Conservation (phyloP, 2,329 filamentous ascomycete genomes). For the Pyrenophora graminea region DNA sequence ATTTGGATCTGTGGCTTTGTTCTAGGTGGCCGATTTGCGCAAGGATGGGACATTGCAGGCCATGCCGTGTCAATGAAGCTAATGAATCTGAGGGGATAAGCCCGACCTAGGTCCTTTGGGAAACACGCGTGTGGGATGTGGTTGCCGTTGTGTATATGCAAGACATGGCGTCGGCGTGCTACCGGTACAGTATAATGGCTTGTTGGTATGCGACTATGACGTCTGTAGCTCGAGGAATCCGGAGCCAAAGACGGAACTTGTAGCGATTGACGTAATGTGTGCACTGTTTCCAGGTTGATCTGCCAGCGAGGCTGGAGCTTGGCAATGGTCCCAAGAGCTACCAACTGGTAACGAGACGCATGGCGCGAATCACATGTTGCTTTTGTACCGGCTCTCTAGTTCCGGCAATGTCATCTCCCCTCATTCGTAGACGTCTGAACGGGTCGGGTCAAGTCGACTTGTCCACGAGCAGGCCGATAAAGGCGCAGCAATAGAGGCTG, state of each 20-base stretch:
- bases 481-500: constrained; percentile 15
- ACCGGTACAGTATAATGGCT: too few relatives aligned
- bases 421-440: constrained; percentile 4
- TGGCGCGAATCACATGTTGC: constrained; percentile 12
- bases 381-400: constrained; percentile 11
- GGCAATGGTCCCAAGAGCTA: constrained; percentile 9
- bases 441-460: constrained; percentile 15
- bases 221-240: not conserved
- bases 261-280: constrained; percentile 17
- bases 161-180: not conserved
- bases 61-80: constrained; percentile 6
- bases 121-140: too few relatives aligned
- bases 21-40: constrained; percentile 19
- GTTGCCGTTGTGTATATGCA: too few relatives aligned
- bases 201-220: too few relatives aligned
- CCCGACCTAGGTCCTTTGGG: too few relatives aligned
- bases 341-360: constrained; percentile 7
- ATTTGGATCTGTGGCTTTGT: constrained; percentile 15
- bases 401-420: constrained; percentile 6
- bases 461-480: constrained; percentile 1
- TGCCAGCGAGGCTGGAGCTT: constrained; percentile 13
- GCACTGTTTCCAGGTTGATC: constrained; percentile 16
- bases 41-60: constrained; percentile 7
- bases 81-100: not conserved
- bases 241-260: too few relatives aligned